phyloP scores from a whole-genome alignment of 2,329 filamentous ascomycete genomes.

The Ophiostoma ips region DNA sequence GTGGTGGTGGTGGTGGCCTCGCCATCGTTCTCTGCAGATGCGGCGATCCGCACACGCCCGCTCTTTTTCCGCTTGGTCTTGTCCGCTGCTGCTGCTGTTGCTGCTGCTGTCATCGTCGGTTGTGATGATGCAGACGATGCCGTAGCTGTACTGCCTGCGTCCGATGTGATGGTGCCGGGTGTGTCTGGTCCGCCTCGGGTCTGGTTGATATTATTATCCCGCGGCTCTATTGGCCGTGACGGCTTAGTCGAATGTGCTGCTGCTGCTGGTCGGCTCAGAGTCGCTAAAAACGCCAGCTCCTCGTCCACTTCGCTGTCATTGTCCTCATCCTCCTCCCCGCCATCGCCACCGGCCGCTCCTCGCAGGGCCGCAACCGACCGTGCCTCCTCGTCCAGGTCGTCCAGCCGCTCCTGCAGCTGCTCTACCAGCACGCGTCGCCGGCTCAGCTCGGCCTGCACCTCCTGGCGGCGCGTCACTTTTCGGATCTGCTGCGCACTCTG shows the following conservation, averaged over 20 bases:
- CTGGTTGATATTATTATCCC: no score
- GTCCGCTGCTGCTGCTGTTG: no score
- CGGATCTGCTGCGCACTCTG: slow-evolving; percentile 50
- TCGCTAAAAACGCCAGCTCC: slow-evolving; percentile 36
- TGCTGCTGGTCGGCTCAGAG: slow-evolving; percentile 32
- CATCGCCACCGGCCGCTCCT: slow-evolving; percentile 19
- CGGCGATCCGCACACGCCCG: slow-evolving; percentile 4
- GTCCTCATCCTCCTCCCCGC: slow-evolving; percentile 25
- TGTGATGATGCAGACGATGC: background rate
- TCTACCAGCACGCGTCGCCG: slow-evolving; percentile 53
- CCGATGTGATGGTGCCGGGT: no score
- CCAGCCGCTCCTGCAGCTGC: slow-evolving; percentile 48
- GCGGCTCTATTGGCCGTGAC: no score
- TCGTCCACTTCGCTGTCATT: slow-evolving; percentile 38
- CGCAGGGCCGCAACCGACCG: slow-evolving; percentile 18
- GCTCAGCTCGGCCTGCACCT: slow-evolving; percentile 49
- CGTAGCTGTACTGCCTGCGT: background rate
- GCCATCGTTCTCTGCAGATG: background rate
- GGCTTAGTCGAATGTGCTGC: background rate
- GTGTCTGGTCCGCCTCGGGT: no score
- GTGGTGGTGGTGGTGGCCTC: slow-evolving; percentile 6
- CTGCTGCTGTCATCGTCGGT: background rate
- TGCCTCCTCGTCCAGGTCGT: slow-evolving; percentile 51
- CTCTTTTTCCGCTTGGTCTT: background rate
- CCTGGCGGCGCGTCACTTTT: slow-evolving; percentile 41